phyloP scores from a whole-genome alignment of 306 rosid species.

The Fragaria iinumae region DNA sequence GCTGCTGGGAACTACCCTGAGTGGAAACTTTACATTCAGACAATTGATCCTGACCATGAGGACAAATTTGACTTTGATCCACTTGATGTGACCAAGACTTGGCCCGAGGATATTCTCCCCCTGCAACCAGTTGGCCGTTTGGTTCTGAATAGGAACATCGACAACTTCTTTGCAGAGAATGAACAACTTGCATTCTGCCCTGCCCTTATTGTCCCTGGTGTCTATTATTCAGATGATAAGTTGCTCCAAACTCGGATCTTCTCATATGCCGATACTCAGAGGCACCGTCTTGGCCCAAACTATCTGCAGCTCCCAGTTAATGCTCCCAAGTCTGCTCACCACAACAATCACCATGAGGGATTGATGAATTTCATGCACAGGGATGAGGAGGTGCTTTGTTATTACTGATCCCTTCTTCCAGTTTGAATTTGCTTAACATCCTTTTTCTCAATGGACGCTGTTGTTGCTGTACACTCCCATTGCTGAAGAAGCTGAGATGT shows the following conservation, averaged over 20 bases:
- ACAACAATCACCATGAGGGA: constrained; percentile 95
- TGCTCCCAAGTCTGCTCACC: constrained; percentile 89
- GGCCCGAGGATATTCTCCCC: constrained; percentile 96
- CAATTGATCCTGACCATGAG: constrained; percentile 87
- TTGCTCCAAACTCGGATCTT: constrained; percentile 86
- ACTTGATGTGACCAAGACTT: constrained; percentile 88
- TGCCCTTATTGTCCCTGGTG: constrained; percentile 76
- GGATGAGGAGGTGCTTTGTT: constrained; percentile 70
- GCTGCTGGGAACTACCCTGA: constrained; percentile 97
- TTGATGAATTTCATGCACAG: constrained; percentile 93
- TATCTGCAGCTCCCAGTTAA: constrained; percentile 89
- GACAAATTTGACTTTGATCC: constrained; percentile 91
- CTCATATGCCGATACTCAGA: constrained; percentile 85
- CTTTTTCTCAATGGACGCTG: not conserved
- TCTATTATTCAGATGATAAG: constrained; percentile 85
- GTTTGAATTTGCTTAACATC: not conserved
- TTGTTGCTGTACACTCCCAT: not conserved
- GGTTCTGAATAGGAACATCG: constrained; percentile 88
- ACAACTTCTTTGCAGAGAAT: constrained; percentile 95
- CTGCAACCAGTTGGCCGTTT: constrained; percentile 94
- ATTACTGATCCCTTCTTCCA: not conserved
- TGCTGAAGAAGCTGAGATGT: not conserved
- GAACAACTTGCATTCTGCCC: constrained; percentile 96
- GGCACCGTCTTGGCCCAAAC: constrained; percentile 98
- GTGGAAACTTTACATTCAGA: constrained; percentile 92